These are phyloP conservation scores for Fagus crenata DNA, from an alignment of 306 rosid genomes.

Conservation along the genomic window DNA sequence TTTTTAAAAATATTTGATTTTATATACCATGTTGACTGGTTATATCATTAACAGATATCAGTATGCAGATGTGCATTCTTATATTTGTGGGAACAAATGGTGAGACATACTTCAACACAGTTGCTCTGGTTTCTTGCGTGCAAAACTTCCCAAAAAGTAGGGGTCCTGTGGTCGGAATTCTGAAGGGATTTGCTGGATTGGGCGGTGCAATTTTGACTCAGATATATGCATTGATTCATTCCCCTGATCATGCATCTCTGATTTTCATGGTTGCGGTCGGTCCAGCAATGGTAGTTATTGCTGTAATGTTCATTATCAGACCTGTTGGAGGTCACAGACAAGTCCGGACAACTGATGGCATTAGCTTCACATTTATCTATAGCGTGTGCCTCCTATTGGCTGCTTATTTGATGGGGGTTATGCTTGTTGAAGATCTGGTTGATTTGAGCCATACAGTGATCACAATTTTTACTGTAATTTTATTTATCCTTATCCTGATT, in stretches of 20 bases:
- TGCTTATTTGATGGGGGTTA: slow-evolving; percentile 86
- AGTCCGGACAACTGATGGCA: slow-evolving; percentile 56
- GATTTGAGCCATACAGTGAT: slow-evolving; percentile 49
- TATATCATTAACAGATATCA: slow-evolving; percentile 33
- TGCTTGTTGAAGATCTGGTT: slow-evolving; percentile 76
- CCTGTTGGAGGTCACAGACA: slow-evolving; percentile 92
- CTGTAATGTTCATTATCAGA: slow-evolving; percentile 74
- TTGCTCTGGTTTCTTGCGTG: slow-evolving; percentile 79
- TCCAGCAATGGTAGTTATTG: slow-evolving; percentile 67
- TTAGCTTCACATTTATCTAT: slow-evolving; percentile 62
- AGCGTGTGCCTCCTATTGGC: slow-evolving; percentile 81
- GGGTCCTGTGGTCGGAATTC: slow-evolving; percentile 90
- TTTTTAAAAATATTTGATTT: slow-evolving; percentile 17
- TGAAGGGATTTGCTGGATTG: slow-evolving; percentile 93
- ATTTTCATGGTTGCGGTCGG: slow-evolving; percentile 89
- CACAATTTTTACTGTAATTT: slow-evolving; percentile 46
- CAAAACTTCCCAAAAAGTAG: slow-evolving; percentile 96
- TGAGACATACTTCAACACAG: slow-evolving; percentile 95
- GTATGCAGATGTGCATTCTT: slow-evolving; percentile 81
- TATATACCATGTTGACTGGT: not conserved
- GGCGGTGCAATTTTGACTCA: slow-evolving; percentile 96
- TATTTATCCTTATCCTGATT: slow-evolving; percentile 52
- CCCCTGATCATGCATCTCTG: slow-evolving; percentile 75
- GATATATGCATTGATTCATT: slow-evolving; percentile 61
- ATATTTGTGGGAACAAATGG: slow-evolving; percentile 92